Evolutionary conservation across 2,329 filamentous ascomycete genomes (phyloP).

Genomic region (Nakataea oryzae): DNA sequence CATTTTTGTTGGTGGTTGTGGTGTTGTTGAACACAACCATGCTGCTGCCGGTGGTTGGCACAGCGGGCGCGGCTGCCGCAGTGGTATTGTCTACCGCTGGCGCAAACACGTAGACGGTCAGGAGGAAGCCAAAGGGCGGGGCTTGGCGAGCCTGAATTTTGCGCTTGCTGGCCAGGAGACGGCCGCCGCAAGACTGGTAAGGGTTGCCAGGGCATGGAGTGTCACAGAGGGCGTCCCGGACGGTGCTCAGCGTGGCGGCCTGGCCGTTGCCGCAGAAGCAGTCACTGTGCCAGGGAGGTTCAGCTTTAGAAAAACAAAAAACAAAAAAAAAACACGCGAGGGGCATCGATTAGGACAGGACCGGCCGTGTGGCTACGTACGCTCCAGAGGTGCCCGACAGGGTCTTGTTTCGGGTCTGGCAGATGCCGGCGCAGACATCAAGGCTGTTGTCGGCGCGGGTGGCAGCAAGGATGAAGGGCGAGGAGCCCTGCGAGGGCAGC

Average conservation of each 20-base stretch:
- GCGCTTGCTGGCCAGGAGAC: background rate
- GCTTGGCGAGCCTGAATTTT: background rate
- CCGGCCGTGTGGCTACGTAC: background rate
- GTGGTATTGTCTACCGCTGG: background rate
- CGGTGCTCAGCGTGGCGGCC: background rate
- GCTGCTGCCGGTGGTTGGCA: background rate
- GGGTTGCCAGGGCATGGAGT: background rate
- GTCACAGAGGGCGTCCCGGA: background rate
- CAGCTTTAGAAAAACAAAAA: background rate
- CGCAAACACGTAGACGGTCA: background rate
- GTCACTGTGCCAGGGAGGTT: background rate
- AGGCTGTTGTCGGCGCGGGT: background rate
- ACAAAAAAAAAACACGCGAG: too few relatives aligned
- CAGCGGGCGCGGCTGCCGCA: background rate
- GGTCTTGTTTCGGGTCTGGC: background rate
- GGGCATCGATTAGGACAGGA: too few relatives aligned
- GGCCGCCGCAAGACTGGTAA: background rate
- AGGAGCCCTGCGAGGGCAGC: background rate
- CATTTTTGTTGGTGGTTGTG: background rate
- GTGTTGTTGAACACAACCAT: background rate
- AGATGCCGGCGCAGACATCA: background rate
- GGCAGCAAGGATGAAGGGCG: background rate
- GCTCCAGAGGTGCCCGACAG: background rate
- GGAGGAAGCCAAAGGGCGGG: background rate
- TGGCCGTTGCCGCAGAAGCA: slow-evolving; percentile 1